Base-by-base conservation (phyloP, 306 rosid genomes). In the Castanea mollissima region DNA sequence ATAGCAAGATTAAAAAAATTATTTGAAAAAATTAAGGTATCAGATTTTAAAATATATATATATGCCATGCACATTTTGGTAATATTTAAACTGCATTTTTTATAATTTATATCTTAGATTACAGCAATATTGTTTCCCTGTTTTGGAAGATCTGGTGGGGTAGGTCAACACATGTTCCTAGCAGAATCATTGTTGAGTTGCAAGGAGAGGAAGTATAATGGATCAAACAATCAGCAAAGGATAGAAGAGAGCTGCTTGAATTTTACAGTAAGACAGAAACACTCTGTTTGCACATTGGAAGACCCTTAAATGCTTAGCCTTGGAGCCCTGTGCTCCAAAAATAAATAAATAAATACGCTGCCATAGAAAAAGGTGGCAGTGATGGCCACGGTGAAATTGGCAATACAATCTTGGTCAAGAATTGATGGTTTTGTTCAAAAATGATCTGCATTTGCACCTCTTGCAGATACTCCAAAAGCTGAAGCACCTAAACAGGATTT, bases 31-130 rank as follows among this genome's bases (percentile, higher is more conserved):
- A 75, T 41, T 23, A 60, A 16, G 68, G 35, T 4, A 62, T 62
- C 38, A 23, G 68, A 65, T 65, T 65, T 34, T 65, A 65, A 65
- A 20, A 65, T 34, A 65, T 3, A 32, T 3, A 32, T 63, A 41
- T 46, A 18, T 49, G 52, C 31, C 29, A 0, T 49, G 64, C 16
- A 72, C 41, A 13, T 34, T 52, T 79, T 15, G 1, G 31, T 21
- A 62, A 49, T 32, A 29, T 5, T 58, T 15, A 4, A 21, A 63
- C 2, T 19, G 52, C 12, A 16, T 5, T 69, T 44, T n/a, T 44
- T n/a, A 79, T n/a, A 49, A 19, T n/a, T 78, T 41, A 52, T 70
- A 71, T 68, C 56, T 70, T 71, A 13, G 54, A 32, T 56, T 20
- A 34, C 38, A 46, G 12, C 70, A 15, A 64, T 32, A 64, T 15